These are phyloP conservation scores for Aspergillus chevalieri DNA, from an alignment of 2,329 filamentous ascomycete species.

Conservation along the genomic window DNA sequence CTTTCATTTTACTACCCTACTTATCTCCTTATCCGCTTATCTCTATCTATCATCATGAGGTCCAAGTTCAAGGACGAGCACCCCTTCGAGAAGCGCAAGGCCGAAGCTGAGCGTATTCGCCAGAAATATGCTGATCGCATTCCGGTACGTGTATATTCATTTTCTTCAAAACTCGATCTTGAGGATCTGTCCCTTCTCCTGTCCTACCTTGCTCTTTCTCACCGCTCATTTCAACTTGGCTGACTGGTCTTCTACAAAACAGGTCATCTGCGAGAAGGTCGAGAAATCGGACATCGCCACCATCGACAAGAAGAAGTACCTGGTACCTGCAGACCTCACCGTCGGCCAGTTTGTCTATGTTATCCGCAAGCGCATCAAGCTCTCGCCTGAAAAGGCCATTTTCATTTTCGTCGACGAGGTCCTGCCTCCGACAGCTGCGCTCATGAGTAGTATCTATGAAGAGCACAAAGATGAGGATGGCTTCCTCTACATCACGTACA, in stretches of 20 bases:
- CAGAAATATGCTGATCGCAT: slow-evolving; percentile 99
- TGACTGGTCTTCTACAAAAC: slow-evolving; percentile 20
- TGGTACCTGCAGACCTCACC: slow-evolving; percentile 93
- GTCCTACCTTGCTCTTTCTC: slow-evolving; percentile 11
- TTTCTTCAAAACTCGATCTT: slow-evolving; percentile 1
- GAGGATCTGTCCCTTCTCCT: not conserved
- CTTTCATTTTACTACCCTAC: slow-evolving; percentile 8
- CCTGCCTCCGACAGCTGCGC: slow-evolving; percentile 86
- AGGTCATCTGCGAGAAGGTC: slow-evolving; percentile 99
- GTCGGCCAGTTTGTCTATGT: slow-evolving; percentile 99
- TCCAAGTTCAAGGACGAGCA: slow-evolving; percentile 99
- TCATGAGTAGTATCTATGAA: slow-evolving; percentile 99
- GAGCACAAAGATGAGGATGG: slow-evolving; percentile 89
- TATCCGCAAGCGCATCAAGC: slow-evolving; percentile 99
- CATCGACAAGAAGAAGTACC: slow-evolving; percentile 99
- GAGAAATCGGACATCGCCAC: slow-evolving; percentile 99
- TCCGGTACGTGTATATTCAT: slow-evolving; percentile 61
- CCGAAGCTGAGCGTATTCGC: slow-evolving; percentile 96
- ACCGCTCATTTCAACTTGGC: slow-evolving; percentile 26
- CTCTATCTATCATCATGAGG: slow-evolving; percentile 61
- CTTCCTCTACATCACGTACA: slow-evolving; percentile 95
- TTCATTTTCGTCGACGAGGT: slow-evolving; percentile 99
- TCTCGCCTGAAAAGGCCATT: slow-evolving; percentile 98
- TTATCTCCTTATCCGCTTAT: slow-evolving; percentile 28
- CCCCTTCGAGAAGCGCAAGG: slow-evolving; percentile 99